A percentile compares a stretch with the other conserved stretches of the same genome.
Evolutionary conservation across 2,329 filamentous ascomycete species (phyloP).

Genomic region (Trichoderma sp.): DNA sequence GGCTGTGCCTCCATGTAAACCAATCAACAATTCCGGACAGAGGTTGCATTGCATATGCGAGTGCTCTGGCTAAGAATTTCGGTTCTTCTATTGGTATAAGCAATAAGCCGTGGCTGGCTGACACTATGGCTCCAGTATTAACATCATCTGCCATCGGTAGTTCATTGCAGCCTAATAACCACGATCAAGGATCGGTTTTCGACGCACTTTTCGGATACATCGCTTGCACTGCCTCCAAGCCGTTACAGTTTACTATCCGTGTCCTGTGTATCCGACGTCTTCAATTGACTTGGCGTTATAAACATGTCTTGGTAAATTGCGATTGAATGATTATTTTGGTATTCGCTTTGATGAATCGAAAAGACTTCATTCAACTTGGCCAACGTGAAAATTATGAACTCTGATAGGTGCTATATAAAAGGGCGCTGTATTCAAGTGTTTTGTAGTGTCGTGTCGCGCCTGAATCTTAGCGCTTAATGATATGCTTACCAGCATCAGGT

Average conservation of each 20-base stretch:
- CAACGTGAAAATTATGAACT: too few species aligned
- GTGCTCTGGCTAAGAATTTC: background rate
- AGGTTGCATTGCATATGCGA: background rate
- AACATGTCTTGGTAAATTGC: too few species aligned
- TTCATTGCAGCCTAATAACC: background rate
- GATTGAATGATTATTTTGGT: too few species aligned
- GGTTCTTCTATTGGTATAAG: background rate
- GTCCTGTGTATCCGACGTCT: background rate
- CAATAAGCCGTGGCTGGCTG: background rate
- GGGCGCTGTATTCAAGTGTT: too few species aligned
- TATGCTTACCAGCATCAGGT: background rate
- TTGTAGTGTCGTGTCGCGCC: too few species aligned
- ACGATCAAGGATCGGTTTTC: background rate
- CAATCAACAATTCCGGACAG: background rate
- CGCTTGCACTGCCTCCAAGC: background rate
- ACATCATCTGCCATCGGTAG: background rate
- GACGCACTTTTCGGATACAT: background rate
- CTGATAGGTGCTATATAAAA: too few species aligned
- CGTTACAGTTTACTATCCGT: too few species aligned
- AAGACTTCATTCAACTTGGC: too few species aligned
- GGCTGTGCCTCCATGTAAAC: background rate
- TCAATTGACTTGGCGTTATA: background rate
- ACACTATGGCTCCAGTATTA: background rate
- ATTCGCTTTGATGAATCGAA: too few species aligned
- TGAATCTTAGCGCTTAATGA: background rate